Percentiles rank a stretch among this genome's conserved stretches.
phyloP scores from a whole-genome alignment of 495 filamentous ascomycete genomes.

The Lasiosphaeria hispida region DNA sequence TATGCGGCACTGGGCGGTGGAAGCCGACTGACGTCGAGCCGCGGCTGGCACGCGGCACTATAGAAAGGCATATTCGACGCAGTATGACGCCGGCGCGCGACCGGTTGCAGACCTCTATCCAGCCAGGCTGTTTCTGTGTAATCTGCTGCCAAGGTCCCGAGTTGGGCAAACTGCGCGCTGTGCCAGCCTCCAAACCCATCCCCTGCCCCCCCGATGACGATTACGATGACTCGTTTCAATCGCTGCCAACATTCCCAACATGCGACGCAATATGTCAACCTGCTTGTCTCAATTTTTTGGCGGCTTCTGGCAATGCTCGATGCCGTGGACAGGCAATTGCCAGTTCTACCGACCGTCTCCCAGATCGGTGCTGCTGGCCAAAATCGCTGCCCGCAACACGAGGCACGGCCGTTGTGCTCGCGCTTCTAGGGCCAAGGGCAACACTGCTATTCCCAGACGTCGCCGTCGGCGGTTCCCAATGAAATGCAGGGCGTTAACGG shows the following conservation, averaged over 20 bases:
- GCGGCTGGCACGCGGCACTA: too few species aligned
- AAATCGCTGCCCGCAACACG: background rate
- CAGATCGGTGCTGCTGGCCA: background rate
- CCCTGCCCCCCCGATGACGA: conserved; percentile 6
- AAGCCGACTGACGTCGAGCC: background rate
- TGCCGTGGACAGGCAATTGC: background rate
- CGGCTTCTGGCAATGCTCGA: background rate
- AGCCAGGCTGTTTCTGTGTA: background rate
- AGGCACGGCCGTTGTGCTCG: background rate
- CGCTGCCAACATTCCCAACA: conserved; percentile 5
- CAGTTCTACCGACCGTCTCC: conserved; percentile 5
- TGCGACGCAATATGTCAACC: background rate
- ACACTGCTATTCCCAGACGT: conserved; percentile 16
- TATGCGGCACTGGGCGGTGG: too few species aligned
- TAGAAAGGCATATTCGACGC: conserved; percentile 2
- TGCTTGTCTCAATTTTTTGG: background rate
- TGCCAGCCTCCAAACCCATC: background rate
- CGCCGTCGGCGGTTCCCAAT: conserved; percentile 8
- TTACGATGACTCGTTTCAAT: conserved; percentile 18
- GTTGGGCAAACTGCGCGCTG: conserved; percentile 7
- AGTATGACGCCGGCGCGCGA: conserved; percentile 11
- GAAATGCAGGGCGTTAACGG: conserved; percentile 13
- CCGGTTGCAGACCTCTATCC: conserved; percentile 1
- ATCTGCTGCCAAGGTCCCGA: background rate
- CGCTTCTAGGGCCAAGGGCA: background rate